Evolutionary conservation across 2,329 filamentous ascomycete genomes (phyloP).

Genomic region (Ophiostoma pallidulum): DNA sequence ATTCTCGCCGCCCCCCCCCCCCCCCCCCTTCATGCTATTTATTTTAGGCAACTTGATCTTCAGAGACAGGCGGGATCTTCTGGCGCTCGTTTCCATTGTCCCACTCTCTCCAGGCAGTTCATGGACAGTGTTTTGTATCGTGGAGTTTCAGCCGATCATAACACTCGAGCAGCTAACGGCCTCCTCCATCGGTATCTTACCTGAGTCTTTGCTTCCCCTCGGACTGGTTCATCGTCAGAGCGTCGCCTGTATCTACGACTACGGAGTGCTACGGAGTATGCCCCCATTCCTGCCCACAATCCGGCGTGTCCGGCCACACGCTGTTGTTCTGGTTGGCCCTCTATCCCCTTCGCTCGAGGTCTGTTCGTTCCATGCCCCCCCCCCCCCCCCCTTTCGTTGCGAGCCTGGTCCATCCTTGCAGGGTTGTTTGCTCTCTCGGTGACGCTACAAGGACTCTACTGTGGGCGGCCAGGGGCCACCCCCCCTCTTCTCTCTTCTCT

Average conservation of each 20-base stretch:
- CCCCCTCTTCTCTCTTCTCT: neutral
- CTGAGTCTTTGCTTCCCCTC: too few species aligned
- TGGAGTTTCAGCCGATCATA: conserved; percentile 9
- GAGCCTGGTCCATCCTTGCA: neutral
- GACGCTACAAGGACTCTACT: conserved; percentile 2
- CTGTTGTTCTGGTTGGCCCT: too few species aligned
- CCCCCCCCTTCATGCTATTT: neutral
- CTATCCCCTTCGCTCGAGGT: neutral
- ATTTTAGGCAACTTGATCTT: neutral
- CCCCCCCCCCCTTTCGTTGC: neutral
- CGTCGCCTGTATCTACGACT: too few species aligned
- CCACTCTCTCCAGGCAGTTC: neutral
- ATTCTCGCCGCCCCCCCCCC: neutral
- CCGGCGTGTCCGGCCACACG: too few species aligned
- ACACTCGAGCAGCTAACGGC: too few species aligned
- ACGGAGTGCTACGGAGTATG: too few species aligned
- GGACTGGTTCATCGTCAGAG: too few species aligned
- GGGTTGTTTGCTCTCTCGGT: neutral
- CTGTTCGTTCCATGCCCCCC: neutral
- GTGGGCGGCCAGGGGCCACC: conserved; percentile 1
- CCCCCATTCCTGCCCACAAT: too few species aligned
- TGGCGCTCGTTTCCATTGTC: neutral
- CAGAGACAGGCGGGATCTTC: neutral
- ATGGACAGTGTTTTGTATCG: conserved; percentile 4
- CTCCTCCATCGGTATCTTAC: too few species aligned